phyloP scores from a whole-genome alignment of 805 yeast species.

The Kazachstania psychrophila region DNA sequence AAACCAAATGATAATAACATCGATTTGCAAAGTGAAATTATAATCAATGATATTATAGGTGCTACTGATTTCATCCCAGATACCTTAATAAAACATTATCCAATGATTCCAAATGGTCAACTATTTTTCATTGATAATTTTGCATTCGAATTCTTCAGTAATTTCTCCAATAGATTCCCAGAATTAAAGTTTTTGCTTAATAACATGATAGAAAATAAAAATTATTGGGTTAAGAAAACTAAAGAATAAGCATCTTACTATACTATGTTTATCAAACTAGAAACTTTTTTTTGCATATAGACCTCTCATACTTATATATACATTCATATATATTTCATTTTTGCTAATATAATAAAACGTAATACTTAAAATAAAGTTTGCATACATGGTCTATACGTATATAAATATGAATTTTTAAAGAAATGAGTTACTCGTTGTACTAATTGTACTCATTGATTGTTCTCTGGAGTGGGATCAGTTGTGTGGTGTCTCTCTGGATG shows the following conservation, averaged over 20 bases:
- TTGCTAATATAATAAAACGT: too few species aligned
- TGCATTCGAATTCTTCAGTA: slow-evolving; percentile 67
- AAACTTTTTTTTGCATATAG: not conserved
- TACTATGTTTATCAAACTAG: not conserved
- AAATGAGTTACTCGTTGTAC: too few species aligned
- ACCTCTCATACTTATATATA: too few species aligned
- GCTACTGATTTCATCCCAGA: slow-evolving; percentile 13
- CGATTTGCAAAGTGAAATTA: slow-evolving; percentile 7
- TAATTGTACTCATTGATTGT: too few species aligned
- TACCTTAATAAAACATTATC: slow-evolving; percentile 38
- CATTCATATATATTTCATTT: too few species aligned
- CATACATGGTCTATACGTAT: too few species aligned
- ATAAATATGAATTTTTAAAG: too few species aligned
- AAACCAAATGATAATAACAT: slow-evolving; percentile 4
- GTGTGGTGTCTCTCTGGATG: too few species aligned
- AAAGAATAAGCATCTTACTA: not conserved
- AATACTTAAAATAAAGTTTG: too few species aligned
- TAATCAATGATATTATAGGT: slow-evolving; percentile 5
- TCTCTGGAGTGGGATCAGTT: too few species aligned
- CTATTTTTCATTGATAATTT: slow-evolving; percentile 73
- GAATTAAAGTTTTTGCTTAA: slow-evolving; percentile 48
- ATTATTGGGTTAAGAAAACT: slow-evolving; percentile 40
- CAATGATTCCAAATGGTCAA: slow-evolving; percentile 59
- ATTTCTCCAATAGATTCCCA: slow-evolving; percentile 53
- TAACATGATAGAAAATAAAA: slow-evolving; percentile 44